phyloP scores from a whole-genome alignment of 1,284 basidiomycete species.

The Ganoderma lingzhi region DNA sequence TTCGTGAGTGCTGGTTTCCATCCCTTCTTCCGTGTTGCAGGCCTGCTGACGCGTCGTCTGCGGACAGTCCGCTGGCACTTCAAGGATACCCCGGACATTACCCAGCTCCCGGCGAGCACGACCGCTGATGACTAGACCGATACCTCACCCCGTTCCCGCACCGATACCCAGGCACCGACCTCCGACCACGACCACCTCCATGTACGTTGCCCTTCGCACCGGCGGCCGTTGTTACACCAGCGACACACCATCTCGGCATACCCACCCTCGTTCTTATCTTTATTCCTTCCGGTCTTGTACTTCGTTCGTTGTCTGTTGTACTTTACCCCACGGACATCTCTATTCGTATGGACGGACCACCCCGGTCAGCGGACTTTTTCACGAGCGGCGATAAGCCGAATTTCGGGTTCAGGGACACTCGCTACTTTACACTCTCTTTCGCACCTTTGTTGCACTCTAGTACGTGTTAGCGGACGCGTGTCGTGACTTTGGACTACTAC shows the following conservation, averaged over 20 bases:
- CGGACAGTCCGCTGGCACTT: conserved; percentile 36
- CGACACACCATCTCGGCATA: conserved; percentile 3
- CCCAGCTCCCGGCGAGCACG: conserved; percentile 32
- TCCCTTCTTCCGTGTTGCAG: background rate
- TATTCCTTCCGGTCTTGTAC: conserved; percentile 18
- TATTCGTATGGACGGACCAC: background rate
- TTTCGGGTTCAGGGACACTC: background rate
- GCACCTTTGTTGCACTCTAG: conserved; percentile 11
- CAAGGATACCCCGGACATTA: conserved; percentile 35
- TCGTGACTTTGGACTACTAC: background rate
- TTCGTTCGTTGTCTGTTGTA: conserved; percentile 10
- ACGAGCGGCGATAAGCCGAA: background rate
- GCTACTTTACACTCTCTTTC: background rate
- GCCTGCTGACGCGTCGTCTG: background rate
- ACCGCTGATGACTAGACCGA: conserved; percentile 18
- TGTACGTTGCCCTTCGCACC: conserved; percentile 2
- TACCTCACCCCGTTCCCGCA: background rate
- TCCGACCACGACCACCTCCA: background rate
- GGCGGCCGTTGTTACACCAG: conserved; percentile 13
- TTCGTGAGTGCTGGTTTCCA: conserved; percentile 38
- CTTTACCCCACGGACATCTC: background rate
- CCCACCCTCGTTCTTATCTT: conserved; percentile 16
- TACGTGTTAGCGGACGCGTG: background rate
- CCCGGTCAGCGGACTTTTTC: background rate
- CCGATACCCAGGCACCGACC: background rate